Evolutionary conservation across 805 yeast genomes (phyloP).

Genomic region (Pichia sporocuriosa): DNA sequence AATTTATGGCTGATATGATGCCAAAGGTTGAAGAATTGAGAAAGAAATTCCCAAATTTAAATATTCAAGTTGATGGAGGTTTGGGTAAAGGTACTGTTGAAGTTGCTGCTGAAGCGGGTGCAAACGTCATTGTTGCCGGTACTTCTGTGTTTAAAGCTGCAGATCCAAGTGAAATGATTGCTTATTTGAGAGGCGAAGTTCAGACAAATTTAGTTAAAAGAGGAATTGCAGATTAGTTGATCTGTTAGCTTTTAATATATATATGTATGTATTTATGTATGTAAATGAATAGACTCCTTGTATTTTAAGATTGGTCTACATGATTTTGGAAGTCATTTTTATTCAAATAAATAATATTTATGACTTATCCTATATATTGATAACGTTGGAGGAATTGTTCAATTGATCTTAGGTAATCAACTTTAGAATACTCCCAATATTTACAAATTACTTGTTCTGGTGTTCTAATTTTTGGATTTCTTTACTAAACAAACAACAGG

Average conservation of each 20-base stretch:
- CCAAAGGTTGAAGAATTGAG: slow-evolving; percentile 82
- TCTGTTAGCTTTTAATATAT: background rate
- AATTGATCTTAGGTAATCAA: too few relatives aligned
- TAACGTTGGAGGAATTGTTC: too few relatives aligned
- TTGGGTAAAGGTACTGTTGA: slow-evolving; percentile 79
- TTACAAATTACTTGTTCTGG: too few relatives aligned
- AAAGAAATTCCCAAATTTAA: slow-evolving; percentile 62
- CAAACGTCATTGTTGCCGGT: slow-evolving; percentile 97
- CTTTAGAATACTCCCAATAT: too few relatives aligned
- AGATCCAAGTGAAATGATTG: slow-evolving; percentile 71
- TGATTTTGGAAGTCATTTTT: too few relatives aligned
- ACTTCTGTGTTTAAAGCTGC: slow-evolving; percentile 85
- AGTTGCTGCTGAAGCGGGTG: slow-evolving; percentile 93
- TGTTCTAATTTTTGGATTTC: too few relatives aligned
- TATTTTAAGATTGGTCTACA: too few relatives aligned
- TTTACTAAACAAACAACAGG: too few relatives aligned
- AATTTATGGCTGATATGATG: slow-evolving; percentile 94
- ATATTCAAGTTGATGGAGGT: slow-evolving; percentile 97
- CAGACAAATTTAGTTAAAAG: slow-evolving; percentile 32
- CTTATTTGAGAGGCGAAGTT: slow-evolving; percentile 59
- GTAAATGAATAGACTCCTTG: too few relatives aligned
- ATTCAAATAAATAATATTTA: too few relatives aligned
- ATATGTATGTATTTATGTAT: background rate
- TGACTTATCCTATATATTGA: too few relatives aligned
- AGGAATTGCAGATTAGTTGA: background rate